Percentiles rank a stretch among this genome's conserved stretches.
Conservation (phyloP, 1,284 basidiomycete genomes). For the Mycena sp. region DNA sequence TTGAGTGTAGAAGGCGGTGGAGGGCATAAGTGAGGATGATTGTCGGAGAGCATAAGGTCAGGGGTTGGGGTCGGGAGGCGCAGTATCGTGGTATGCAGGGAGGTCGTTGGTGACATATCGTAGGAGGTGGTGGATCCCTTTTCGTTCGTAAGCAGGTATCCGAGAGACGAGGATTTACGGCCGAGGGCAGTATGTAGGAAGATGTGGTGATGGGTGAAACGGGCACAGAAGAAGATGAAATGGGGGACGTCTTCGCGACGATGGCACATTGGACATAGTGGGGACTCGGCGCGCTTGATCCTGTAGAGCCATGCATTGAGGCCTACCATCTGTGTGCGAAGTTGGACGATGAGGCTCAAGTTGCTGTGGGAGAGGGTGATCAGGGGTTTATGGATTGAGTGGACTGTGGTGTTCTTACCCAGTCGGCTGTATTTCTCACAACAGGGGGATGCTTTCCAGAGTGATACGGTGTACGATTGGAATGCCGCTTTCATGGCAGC, state of each 20-base stretch:
- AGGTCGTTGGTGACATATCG: background rate
- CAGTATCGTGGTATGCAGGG: background rate
- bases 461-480: background rate
- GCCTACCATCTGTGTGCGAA: background rate
- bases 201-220: too few relatives aligned
- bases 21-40: too few relatives aligned
- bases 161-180: background rate
- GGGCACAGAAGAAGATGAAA: too few relatives aligned
- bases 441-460: background rate
- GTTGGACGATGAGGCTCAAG: background rate
- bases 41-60: too few relatives aligned
- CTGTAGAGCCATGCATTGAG: background rate
- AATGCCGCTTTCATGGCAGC: background rate
- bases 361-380: background rate
- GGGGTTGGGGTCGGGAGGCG: too few relatives aligned
- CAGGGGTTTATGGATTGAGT: background rate
- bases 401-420: background rate
- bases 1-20: too few relatives aligned
- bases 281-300: too few relatives aligned
- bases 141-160: background rate
- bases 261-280: background rate
- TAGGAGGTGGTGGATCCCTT: background rate
- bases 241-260: background rate
- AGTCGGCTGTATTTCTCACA: background rate
- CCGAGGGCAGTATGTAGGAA: background rate